Evolutionary conservation across 768 basidiomycete genomes (phyloP).

Genomic region (Hygrophorus pudorinus): DNA sequence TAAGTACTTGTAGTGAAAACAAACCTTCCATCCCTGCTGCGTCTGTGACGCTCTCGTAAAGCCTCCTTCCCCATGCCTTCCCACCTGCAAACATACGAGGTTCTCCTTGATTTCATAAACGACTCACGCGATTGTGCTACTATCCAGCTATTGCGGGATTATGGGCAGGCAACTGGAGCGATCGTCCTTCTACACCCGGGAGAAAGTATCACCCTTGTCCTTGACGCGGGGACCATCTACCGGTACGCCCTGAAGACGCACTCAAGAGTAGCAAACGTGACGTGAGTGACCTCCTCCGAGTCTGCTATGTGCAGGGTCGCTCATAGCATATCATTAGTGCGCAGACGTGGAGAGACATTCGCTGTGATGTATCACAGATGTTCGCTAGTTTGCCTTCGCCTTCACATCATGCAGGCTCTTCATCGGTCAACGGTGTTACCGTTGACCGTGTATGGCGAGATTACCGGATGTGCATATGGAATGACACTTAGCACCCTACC

Average conservation of each 20-base stretch:
- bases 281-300: constrained; percentile 33
- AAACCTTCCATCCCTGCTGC: constrained; percentile 11
- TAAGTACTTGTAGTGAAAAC: not conserved
- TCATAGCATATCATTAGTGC: constrained; percentile 20
- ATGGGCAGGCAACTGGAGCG: constrained; percentile 43
- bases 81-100: constrained; percentile 48
- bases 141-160: constrained; percentile 55
- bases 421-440: constrained; percentile 41
- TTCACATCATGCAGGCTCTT: constrained; percentile 22
- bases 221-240: constrained; percentile 62
- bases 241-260: constrained; percentile 59
- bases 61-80: constrained; percentile 40
- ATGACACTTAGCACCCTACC: not conserved
- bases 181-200: constrained; percentile 50
- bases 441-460: constrained; percentile 64
- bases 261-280: constrained; percentile 58
- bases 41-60: constrained; percentile 24
- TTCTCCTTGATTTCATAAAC: constrained; percentile 60
- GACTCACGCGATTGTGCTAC: constrained; percentile 57
- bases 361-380: constrained; percentile 51
- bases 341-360: constrained; percentile 60
- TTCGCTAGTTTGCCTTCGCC: constrained; percentile 31
- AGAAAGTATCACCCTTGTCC: constrained; percentile 54
- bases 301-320: constrained; percentile 3
- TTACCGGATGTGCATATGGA: constrained; percentile 53